Conservation (phyloP, 176 grass and related monocot genomes). For the Oropetium thomaeum region DNA sequence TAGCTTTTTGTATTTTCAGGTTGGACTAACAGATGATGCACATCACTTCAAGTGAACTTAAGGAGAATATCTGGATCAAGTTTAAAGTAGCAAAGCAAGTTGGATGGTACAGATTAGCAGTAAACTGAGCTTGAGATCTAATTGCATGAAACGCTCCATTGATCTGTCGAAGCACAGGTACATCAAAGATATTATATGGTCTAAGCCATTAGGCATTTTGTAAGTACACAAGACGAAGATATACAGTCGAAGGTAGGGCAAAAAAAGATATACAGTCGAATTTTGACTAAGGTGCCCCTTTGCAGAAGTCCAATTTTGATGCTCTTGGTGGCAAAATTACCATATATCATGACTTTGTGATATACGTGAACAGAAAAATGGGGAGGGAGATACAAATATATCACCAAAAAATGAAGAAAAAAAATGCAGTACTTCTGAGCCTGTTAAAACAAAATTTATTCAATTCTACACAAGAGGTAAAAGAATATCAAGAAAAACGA, state of each 20-base stretch:
- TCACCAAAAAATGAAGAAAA: constrained; percentile 47
- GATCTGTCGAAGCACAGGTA: neutral
- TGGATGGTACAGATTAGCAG: neutral
- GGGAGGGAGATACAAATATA: constrained; percentile 43
- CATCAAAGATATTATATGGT: neutral
- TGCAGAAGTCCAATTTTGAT: neutral
- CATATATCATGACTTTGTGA: constrained; percentile 22
- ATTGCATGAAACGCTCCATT: constrained; percentile 15
- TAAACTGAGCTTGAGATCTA: neutral
- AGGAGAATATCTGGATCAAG: too few relatives aligned
- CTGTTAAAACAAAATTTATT: constrained; percentile 31
- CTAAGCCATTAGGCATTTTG: neutral
- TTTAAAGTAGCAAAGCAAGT: neutral
- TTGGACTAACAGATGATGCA: neutral
- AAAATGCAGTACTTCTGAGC: constrained; percentile 30
- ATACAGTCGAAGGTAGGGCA: neutral
- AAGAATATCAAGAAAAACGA: constrained; percentile 39
- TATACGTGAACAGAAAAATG: constrained; percentile 40
- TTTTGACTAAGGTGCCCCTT: neutral
- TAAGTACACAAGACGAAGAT: neutral
- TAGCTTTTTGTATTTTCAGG: neutral
- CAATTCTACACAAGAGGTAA: constrained; percentile 48
- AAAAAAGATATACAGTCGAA: neutral
- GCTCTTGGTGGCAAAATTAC: constrained; percentile 21
- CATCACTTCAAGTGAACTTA: neutral